Evolutionary conservation across 1,139 yeast species (phyloP).

Genomic region (Ogataea hybrid): DNA sequence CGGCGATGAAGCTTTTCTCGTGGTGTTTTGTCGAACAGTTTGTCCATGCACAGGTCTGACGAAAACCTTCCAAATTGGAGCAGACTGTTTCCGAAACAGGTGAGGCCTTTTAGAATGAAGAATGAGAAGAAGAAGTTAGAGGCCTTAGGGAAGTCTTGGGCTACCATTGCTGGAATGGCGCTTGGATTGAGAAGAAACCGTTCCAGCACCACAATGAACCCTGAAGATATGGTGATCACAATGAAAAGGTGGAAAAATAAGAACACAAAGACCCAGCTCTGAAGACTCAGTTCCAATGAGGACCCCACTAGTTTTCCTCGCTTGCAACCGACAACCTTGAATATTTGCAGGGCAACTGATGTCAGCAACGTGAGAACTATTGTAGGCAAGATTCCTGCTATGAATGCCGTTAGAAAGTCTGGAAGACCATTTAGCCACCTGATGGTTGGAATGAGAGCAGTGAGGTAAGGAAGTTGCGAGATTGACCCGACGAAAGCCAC

Average conservation of each 20-base stretch:
- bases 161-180: slow-evolving; percentile 66
- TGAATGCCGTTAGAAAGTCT: slow-evolving; percentile 45
- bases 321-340: slow-evolving; percentile 46
- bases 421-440: slow-evolving; percentile 55
- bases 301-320: slow-evolving; percentile 57
- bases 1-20: slow-evolving; percentile 48
- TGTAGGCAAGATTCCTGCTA: slow-evolving; percentile 62
- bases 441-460: slow-evolving; percentile 53
- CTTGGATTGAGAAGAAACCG: slow-evolving; percentile 69
- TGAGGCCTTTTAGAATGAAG: slow-evolving; percentile 66
- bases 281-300: slow-evolving; percentile 57
- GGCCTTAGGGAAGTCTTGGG: slow-evolving; percentile 75
- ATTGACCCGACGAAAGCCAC: slow-evolving; percentile 68
- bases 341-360: slow-evolving; percentile 50
- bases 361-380: slow-evolving; percentile 56
- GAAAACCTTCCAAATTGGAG: slow-evolving; percentile 52
- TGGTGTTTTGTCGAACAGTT: slow-evolving; percentile 53
- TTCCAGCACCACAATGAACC: slow-evolving; percentile 65
- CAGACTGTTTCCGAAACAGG: slow-evolving; percentile 68
- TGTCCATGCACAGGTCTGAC: slow-evolving; percentile 38
- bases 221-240: slow-evolving; percentile 83
- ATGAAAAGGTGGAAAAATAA: slow-evolving; percentile 78
- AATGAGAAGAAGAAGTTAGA: slow-evolving; percentile 80
- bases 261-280: slow-evolving; percentile 67
- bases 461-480: slow-evolving; percentile 61